phyloP scores from a whole-genome alignment of 805 yeast species.

The Candida taoyuanica region DNA sequence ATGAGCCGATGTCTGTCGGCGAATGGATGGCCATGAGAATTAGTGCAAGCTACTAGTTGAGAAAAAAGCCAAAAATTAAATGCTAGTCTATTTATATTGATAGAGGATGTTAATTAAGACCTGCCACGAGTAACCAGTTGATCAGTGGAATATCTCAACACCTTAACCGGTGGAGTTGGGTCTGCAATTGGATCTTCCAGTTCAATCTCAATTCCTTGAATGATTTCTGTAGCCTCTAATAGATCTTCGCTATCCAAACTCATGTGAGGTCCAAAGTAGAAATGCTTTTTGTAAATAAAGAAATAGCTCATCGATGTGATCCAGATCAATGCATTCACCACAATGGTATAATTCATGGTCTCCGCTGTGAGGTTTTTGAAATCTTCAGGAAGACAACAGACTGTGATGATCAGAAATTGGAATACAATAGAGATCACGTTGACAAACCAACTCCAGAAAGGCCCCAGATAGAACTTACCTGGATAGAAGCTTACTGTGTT shows the following conservation, averaged over 20 bases:
- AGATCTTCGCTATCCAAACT: conserved; percentile 25
- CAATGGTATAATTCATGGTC: conserved; percentile 70
- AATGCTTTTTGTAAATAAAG: conserved; percentile 45
- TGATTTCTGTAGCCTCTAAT: conserved; percentile 17
- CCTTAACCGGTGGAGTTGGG: conserved; percentile 7
- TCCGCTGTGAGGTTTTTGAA: conserved; percentile 31
- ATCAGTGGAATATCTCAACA: too few species aligned
- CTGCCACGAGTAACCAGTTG: too few species aligned
- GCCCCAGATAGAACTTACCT: conserved; percentile 65
- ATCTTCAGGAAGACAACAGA: conserved; percentile 55
- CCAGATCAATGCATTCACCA: conserved; percentile 61
- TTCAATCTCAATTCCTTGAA: conserved; percentile 10
- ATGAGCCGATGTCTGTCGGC: conserved; percentile 21
- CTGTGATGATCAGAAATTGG: conserved; percentile 46
- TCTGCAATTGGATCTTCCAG: neutral
- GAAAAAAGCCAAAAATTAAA: too few species aligned
- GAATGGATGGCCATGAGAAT: conserved; percentile 24
- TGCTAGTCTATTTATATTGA: too few species aligned
- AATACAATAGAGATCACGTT: conserved; percentile 46
- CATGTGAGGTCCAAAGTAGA: conserved; percentile 52
- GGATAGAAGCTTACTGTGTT: conserved; percentile 51
- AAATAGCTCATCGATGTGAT: conserved; percentile 48
- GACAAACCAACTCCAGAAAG: conserved; percentile 38
- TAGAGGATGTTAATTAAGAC: too few species aligned
- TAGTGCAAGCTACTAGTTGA: conserved; percentile 17